Base-by-base conservation (phyloP, 164 flowering plant genomes). In the Hamamelis virginiana region DNA sequence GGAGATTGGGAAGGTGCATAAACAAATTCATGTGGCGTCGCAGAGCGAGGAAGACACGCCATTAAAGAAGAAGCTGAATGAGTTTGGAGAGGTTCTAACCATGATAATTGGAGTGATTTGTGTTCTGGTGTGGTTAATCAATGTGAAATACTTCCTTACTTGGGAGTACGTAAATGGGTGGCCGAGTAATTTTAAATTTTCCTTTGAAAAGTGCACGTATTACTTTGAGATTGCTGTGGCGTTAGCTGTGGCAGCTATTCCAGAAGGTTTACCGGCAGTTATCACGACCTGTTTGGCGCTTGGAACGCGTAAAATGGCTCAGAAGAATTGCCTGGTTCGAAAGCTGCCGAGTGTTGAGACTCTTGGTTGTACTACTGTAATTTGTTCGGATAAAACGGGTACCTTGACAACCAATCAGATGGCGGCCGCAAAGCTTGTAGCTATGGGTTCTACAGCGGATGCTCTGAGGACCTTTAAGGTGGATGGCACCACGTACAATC, bases 341-440 rank as follows among this genome's bases (percentile, higher is more conserved):
- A 83, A 83, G 77, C 65, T 83, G 68, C 87, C 87, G 0, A 83
- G 87, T 65, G 87, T 83, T 59, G 87, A 83, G 53, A 83, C 87
- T 41, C 75, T 83, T 64, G 87, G 87, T 3, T 83, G 87, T 51
- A 83, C 85, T 15, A 82, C 83, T 44, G 86, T 82, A 64, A 82
- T 82, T 23, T 82, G 86, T 69, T 82, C 86, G 19, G 86, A 82
- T 55, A 82, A 82, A 45, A 82, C 86, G 1, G 86, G 86, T 21
- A 82, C 86, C 16, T 65, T 89, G 78, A 87, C 94, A 3, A 89
- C 94, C 59, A 89, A 89, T 65, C 89, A 87, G 78, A 88, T 86
- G 89, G 83, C 92, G 8, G 95, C 83, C 43, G 68, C 88, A 18
- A 81, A 83, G 75, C 83, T 90, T 33, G 88, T 90, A 13, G 91